These are phyloP conservation scores for Phialophora tarda DNA, from an alignment of 2,329 filamentous ascomycete genomes.

Conservation along the genomic window DNA sequence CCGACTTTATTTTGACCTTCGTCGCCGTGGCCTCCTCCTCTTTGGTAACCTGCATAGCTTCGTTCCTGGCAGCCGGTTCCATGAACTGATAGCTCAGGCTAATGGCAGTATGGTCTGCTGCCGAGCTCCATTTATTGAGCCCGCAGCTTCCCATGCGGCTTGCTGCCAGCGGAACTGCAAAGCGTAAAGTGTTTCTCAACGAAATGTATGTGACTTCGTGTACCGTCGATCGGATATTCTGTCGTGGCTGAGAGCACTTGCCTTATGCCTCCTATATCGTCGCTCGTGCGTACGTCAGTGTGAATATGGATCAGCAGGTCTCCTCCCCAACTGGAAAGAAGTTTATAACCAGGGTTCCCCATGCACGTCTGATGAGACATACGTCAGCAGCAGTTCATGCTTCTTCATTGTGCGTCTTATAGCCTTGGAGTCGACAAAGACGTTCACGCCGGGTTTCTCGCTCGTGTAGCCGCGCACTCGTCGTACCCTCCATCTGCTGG, in stretches of 20 bases:
- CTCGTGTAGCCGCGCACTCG: background rate
- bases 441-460: background rate
- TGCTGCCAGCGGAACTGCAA: background rate
- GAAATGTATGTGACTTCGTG: background rate
- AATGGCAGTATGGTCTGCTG: background rate
- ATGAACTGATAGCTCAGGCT: background rate
- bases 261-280: background rate
- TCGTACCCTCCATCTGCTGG: background rate
- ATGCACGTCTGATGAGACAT: background rate
- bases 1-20: conserved; percentile 18
- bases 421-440: background rate
- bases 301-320: background rate
- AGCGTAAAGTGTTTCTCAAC: background rate
- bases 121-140: background rate
- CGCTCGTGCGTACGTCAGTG: background rate
- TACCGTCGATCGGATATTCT: background rate
- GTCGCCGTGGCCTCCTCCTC: background rate
- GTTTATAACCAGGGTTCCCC: background rate
- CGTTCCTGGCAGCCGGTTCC: background rate
- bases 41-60: background rate
- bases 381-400: background rate
- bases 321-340: background rate
- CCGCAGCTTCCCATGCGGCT: background rate
- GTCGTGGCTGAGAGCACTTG: background rate
- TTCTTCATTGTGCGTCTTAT: background rate